Conservation (phyloP, 345 rosid genomes). For the Sisymbrium irio region DNA sequence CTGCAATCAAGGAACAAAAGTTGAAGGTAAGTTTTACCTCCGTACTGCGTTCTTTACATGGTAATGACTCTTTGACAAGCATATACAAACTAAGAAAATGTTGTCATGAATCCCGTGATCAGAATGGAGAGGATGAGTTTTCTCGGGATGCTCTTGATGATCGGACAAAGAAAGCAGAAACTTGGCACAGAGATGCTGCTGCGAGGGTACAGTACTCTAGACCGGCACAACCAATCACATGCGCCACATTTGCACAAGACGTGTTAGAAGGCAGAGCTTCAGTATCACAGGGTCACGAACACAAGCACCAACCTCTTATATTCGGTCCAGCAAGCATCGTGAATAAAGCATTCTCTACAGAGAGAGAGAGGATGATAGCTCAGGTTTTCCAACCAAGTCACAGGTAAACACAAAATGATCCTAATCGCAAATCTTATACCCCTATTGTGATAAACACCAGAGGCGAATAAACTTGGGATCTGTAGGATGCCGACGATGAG, state of each 20-base stretch:
- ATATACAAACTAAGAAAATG: constrained; percentile 2
- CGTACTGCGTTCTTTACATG: neutral
- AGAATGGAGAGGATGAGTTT: constrained; percentile 70
- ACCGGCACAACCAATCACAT: constrained; percentile 80
- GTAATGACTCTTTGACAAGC: neutral
- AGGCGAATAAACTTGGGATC: neutral
- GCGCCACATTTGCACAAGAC: constrained; percentile 98
- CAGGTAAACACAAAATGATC: constrained; percentile 44
- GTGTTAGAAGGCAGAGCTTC: constrained; percentile 92
- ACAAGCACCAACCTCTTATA: constrained; percentile 84
- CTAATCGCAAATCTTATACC: neutral
- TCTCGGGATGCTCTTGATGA: constrained; percentile 74
- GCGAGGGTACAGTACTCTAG: constrained; percentile 54
- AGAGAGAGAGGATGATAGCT: constrained; percentile 87
- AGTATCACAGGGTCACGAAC: constrained; percentile 77
- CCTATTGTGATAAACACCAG: neutral
- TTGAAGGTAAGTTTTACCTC: constrained; percentile 48
- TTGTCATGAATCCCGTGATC: neutral
- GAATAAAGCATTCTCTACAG: constrained; percentile 54
- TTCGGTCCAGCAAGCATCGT: constrained; percentile 91
- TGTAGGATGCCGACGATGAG: constrained; percentile 97
- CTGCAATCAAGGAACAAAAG: constrained; percentile 68
- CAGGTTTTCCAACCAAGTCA: constrained; percentile 83
- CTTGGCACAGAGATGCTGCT: constrained; percentile 91
- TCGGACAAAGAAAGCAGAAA: constrained; percentile 69